Conservation (phyloP, 345 rosid species). For the Corymbia maculata region DNA sequence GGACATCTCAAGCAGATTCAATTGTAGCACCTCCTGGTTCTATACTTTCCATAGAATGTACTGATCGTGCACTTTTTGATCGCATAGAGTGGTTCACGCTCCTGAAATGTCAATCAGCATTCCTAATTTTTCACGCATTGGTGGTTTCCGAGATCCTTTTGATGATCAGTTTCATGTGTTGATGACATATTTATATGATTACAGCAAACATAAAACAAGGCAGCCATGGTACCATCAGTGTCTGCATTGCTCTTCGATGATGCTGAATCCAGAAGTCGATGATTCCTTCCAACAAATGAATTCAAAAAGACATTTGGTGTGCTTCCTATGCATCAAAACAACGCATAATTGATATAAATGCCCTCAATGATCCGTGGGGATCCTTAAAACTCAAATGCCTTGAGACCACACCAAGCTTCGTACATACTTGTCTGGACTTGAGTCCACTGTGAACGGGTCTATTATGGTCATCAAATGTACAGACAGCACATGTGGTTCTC, state of each 20-base stretch:
- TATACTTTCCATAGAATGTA: background rate
- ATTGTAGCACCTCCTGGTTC: background rate
- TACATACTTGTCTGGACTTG: background rate
- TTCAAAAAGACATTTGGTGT: too few relatives aligned
- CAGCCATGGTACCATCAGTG: too few relatives aligned
- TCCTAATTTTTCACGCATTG: background rate
- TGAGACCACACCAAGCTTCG: background rate
- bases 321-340: too few relatives aligned
- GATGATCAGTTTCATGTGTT: background rate
- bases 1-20: background rate
- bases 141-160: background rate
- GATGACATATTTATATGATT: too few relatives aligned
- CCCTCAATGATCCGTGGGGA: too few relatives aligned
- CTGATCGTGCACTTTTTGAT: background rate
- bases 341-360: too few relatives aligned
- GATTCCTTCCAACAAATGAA: too few relatives aligned
- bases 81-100: background rate
- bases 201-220: too few relatives aligned
- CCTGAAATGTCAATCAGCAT: background rate
- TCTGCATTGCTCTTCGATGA: too few relatives aligned
- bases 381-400: background rate
- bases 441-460: too few relatives aligned
- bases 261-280: too few relatives aligned
- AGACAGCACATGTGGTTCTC: background rate
- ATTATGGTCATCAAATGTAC: background rate